Conservation (phyloP, 805 yeast genomes). For the Yamadazyma akitaensis region DNA sequence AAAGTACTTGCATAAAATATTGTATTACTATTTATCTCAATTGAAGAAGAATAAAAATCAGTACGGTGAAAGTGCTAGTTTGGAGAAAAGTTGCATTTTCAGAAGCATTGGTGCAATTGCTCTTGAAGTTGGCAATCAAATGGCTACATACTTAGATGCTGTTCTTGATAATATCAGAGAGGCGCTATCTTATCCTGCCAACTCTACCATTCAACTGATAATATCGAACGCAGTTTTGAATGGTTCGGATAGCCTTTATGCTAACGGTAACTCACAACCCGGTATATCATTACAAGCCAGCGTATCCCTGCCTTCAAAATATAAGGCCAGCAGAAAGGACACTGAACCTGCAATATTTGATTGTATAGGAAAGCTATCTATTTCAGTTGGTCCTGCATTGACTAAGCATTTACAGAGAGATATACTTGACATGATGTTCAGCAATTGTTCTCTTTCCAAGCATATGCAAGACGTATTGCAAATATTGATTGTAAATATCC, state of each 20-base stretch:
- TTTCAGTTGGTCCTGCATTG: conserved; percentile 88
- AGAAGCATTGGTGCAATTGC: conserved; percentile 84
- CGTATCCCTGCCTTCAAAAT: conserved; percentile 44
- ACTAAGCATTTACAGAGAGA: conserved; percentile 85
- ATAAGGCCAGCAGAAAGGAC: conserved; percentile 58
- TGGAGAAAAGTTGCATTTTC: conserved; percentile 73
- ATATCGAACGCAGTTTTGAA: conserved; percentile 38
- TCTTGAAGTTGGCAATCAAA: conserved; percentile 71
- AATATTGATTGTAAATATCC: conserved; percentile 66
- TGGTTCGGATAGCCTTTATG: conserved; percentile 15
- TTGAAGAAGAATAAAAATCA: conserved; percentile 60
- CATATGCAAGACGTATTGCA: conserved; percentile 75
- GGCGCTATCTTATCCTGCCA: conserved; percentile 50
- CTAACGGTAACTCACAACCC: conserved; percentile 10
- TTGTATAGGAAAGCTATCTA: conserved; percentile 81
- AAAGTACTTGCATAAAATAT: conserved; percentile 73
- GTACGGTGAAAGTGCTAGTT: conserved; percentile 34
- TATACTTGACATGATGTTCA: conserved; percentile 69
- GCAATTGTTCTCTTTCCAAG: conserved; percentile 75
- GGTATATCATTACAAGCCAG: conserved; percentile 26
- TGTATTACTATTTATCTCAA: conserved; percentile 73
- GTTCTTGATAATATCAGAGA: conserved; percentile 82
- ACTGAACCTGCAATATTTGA: conserved; percentile 84
- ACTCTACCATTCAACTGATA: conserved; percentile 37
- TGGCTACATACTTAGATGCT: conserved; percentile 84